phyloP scores from a whole-genome alignment of 2,329 filamentous ascomycete species.

The Colletotrichum sp. region DNA sequence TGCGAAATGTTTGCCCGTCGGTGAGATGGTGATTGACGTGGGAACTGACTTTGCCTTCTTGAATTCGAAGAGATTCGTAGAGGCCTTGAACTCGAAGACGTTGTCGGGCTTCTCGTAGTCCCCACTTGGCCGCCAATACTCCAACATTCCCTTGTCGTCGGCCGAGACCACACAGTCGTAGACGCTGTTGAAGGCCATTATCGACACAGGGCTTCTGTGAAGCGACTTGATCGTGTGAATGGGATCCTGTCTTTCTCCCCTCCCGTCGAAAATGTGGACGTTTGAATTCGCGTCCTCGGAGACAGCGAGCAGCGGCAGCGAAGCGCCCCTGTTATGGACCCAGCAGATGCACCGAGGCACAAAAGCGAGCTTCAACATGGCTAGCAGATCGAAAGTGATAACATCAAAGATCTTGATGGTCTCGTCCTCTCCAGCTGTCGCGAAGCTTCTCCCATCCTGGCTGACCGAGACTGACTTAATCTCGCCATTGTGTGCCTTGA shows the following conservation, averaged over 20 bases:
- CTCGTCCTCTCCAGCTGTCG: conserved; percentile 80
- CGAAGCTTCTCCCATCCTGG: conserved; percentile 90
- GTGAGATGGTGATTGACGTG: conserved; percentile 82
- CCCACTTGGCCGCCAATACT: conserved; percentile 88
- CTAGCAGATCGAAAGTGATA: conserved; percentile 85
- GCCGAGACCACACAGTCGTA: conserved; percentile 92
- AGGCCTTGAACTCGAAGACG: conserved; percentile 92
- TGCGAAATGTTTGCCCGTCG: conserved; percentile 83
- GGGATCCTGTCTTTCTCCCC: conserved; percentile 78
- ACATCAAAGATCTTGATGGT: conserved; percentile 83
- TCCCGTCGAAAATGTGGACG: conserved; percentile 87
- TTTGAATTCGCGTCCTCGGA: conserved; percentile 75
- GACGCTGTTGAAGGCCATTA: conserved; percentile 88
- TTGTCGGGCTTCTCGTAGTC: conserved; percentile 89
- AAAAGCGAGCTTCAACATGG: conserved; percentile 81
- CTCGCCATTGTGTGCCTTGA: conserved; percentile 86
- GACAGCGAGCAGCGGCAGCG: conserved; percentile 83
- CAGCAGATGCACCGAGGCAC: conserved; percentile 84
- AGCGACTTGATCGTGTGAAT: conserved; percentile 79
- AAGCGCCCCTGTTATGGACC: conserved; percentile 89
- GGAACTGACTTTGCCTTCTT: conserved; percentile 92
- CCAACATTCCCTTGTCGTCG: conserved; percentile 90
- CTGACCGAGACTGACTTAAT: conserved; percentile 86
- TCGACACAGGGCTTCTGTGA: conserved; percentile 80
- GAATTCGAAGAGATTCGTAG: conserved; percentile 94